These are phyloP conservation scores for Fusarium sp. DNA, from an alignment of 2,329 filamentous ascomycete genomes.

Conservation along the genomic window DNA sequence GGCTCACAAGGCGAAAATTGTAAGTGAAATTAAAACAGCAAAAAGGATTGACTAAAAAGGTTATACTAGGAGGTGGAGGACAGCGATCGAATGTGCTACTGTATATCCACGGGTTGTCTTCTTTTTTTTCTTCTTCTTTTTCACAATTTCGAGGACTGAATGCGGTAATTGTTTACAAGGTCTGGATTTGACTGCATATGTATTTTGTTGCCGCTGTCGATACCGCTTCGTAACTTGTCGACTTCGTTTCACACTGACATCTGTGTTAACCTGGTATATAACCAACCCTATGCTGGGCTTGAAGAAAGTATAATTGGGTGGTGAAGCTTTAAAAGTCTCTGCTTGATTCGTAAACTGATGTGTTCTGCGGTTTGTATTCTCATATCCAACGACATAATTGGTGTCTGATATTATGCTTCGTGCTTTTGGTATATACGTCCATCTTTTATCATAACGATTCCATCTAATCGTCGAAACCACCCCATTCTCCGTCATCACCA, in stretches of 20 bases:
- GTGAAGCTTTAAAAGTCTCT: background rate
- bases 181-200: background rate
- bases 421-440: slow-evolving; percentile 1
- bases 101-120: too few relatives aligned
- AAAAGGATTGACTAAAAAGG: background rate
- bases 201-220: background rate
- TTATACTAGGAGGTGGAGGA: background rate
- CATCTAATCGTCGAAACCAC: slow-evolving; percentile 55
- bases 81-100: background rate
- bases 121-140: too few relatives aligned
- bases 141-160: background rate
- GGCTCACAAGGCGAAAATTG: background rate
- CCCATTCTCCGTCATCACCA: slow-evolving; percentile 57
- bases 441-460: background rate
- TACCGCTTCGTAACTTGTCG: background rate
- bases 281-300: background rate
- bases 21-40: background rate
- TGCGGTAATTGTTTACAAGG: background rate
- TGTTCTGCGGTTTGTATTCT: slow-evolving; percentile 1
- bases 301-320: background rate
- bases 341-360: slow-evolving; percentile 1
- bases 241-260: background rate
- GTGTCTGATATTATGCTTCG: background rate
- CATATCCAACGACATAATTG: background rate
- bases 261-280: background rate